Evolutionary conservation across 2,329 filamentous ascomycete genomes (phyloP).

Genomic region (Periglandula ipomoeae): DNA sequence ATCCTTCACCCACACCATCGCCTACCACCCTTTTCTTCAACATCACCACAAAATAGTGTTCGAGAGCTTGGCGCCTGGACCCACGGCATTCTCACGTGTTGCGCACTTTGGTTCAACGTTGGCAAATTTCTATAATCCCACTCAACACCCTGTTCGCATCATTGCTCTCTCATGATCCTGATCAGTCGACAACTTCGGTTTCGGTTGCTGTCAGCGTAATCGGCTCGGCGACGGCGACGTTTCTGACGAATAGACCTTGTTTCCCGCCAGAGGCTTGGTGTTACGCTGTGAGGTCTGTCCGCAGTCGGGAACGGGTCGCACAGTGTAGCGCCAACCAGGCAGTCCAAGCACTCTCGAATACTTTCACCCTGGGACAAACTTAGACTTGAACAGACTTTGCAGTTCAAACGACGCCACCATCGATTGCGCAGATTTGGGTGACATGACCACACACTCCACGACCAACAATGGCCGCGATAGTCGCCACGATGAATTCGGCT

Average conservation of each 20-base stretch:
- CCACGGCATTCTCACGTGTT: neutral
- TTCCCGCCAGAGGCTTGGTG: neutral
- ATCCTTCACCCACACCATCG: neutral
- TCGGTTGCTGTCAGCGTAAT: neutral
- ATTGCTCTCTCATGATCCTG: neutral
- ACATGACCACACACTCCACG: slow-evolving; percentile 23
- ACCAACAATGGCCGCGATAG: slow-evolving; percentile 18
- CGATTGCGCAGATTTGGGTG: neutral
- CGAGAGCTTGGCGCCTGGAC: neutral
- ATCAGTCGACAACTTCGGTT: neutral
- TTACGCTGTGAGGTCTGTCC: neutral
- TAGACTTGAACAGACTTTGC: slow-evolving; percentile 1
- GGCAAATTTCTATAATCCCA: neutral
- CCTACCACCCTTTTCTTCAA: neutral
- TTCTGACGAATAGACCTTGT: neutral
- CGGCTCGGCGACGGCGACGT: neutral
- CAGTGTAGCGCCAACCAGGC: neutral
- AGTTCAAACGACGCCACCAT: neutral
- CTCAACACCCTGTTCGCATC: neutral
- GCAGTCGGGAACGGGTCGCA: neutral
- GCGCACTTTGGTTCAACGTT: neutral
- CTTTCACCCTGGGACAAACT: neutral
- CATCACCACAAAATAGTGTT: neutral
- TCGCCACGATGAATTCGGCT: slow-evolving; percentile 19
- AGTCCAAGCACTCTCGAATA: neutral